Conservation (phyloP, 1,139 yeast species). For the Magnusiomyces suaveolens region DNA sequence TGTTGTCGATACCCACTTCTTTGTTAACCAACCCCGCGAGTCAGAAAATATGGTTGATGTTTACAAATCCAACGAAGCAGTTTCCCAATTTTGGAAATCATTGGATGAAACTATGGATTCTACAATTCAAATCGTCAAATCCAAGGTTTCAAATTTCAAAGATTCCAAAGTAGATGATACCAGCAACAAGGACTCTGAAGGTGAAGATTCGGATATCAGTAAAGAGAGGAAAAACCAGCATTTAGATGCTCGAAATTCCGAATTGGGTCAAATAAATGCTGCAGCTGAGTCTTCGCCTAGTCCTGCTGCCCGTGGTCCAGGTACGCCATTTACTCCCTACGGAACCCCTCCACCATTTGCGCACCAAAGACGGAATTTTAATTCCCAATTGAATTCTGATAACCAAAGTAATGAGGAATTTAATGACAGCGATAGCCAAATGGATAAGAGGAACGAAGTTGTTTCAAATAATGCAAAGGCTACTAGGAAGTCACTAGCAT, state of each 20-base stretch:
- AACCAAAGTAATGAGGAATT: not conserved
- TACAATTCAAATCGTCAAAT: not conserved
- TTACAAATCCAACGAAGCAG: not conserved
- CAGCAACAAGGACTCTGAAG: not conserved
- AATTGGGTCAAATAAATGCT: not conserved
- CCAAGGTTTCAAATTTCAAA: not conserved
- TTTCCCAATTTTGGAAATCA: not conserved
- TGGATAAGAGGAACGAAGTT: not conserved
- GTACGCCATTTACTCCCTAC: slow-evolving; percentile 2
- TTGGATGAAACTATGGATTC: not conserved
- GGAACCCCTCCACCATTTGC: slow-evolving; percentile 5
- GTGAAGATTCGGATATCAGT: not conserved
- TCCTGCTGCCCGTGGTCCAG: slow-evolving; percentile 5
- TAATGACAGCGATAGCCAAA: not conserved
- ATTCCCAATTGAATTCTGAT: not conserved
- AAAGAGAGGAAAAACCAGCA: not conserved
- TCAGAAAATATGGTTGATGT: slow-evolving; percentile 5
- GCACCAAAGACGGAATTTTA: not conserved
- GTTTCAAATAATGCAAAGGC: not conserved
- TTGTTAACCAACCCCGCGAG: slow-evolving; percentile 5
- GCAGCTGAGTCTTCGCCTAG: slow-evolving; percentile 7
- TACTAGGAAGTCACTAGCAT: not conserved
- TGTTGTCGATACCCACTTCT: slow-evolving; percentile 1
- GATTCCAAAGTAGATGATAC: not conserved
- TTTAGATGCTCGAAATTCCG: not conserved